These are phyloP conservation scores for Gynostemma pentaphyllum DNA, from an alignment of 306 rosid species.

Conservation along the genomic window DNA sequence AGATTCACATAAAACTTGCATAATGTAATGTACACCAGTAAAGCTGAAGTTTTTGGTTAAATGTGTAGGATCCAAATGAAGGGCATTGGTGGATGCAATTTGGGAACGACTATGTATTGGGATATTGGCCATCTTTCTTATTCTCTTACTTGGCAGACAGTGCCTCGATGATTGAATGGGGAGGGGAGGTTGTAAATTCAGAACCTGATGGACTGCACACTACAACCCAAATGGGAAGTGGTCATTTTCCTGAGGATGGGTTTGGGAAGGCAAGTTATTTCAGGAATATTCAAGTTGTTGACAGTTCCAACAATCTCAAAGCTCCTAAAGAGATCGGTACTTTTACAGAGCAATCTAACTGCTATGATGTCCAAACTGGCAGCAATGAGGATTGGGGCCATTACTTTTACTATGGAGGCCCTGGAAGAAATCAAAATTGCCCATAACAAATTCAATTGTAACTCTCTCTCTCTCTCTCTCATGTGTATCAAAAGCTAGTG, in stretches of 20 bases:
- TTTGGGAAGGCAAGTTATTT: conserved; percentile 91
- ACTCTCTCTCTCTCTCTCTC: neutral
- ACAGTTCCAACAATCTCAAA: conserved; percentile 86
- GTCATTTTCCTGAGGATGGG: conserved; percentile 90
- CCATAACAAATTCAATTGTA: conserved; percentile 19
- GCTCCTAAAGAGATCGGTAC: conserved; percentile 87
- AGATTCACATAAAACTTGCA: neutral
- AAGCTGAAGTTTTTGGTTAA: no score
- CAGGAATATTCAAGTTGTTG: conserved; percentile 83
- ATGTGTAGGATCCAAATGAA: conserved; percentile 76
- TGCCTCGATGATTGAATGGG: conserved; percentile 98
- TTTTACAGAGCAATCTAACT: conserved; percentile 81
- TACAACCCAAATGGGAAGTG: conserved; percentile 93
- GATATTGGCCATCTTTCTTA: conserved; percentile 94
- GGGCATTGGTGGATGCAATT: conserved; percentile 99
- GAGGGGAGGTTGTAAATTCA: conserved; percentile 97
- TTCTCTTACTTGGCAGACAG: conserved; percentile 92
- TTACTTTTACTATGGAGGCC: conserved; percentile 98
- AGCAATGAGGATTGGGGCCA: conserved; percentile 95
- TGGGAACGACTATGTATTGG: conserved; percentile 74
- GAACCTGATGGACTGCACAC: conserved; percentile 77
- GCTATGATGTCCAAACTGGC: conserved; percentile 92
- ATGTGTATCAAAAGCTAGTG: conserved; percentile 3
- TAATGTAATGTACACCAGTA: no score
- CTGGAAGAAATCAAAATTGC: conserved; percentile 80